Percentiles rank a stretch among this genome's conserved stretches.
phyloP scores from a whole-genome alignment of 78 protist genomes.

The Dictyostelium purpureum region DNA sequence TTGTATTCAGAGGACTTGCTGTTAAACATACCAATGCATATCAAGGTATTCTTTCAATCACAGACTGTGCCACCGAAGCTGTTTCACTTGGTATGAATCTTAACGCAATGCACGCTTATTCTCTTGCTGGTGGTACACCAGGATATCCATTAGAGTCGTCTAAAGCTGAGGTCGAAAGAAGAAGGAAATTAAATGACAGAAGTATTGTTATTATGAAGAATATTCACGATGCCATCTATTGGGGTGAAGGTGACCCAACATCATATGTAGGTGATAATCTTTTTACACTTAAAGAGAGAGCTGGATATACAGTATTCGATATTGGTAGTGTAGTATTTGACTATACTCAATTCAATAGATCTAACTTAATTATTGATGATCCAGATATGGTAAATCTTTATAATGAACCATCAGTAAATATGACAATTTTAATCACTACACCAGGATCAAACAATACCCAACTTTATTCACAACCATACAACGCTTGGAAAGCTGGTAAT shows the following conservation, averaged over 20 bases:
- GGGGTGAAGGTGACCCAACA: conserved; percentile 29
- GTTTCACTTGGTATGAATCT: neutral
- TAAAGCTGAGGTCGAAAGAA: neutral
- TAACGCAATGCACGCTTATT: neutral
- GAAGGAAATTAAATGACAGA: neutral
- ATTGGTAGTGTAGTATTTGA: neutral
- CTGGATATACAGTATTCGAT: conserved; percentile 12
- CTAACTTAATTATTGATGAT: neutral
- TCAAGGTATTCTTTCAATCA: conserved; percentile 57
- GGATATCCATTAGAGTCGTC: neutral
- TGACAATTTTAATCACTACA: neutral
- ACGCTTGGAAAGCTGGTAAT: conserved; percentile 58
- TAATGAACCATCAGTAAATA: conserved; percentile 2
- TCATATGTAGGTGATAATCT: conserved; percentile 14
- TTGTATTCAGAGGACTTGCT: conserved; percentile 4
- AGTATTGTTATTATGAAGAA: neutral
- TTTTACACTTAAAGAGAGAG: neutral
- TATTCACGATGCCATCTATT: conserved; percentile 46
- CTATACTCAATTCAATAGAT: conserved; percentile 30
- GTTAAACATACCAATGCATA: neutral
- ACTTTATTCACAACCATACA: neutral
- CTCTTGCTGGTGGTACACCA: neutral
- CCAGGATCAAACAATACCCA: neutral
- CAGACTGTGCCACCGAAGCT: conserved; percentile 5
- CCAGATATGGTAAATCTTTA: neutral